A percentile compares a stretch with the other conserved stretches of the same genome.
Conservation (phyloP, 192 early-diverging fungal species). For the Coemansia sp. region DNA sequence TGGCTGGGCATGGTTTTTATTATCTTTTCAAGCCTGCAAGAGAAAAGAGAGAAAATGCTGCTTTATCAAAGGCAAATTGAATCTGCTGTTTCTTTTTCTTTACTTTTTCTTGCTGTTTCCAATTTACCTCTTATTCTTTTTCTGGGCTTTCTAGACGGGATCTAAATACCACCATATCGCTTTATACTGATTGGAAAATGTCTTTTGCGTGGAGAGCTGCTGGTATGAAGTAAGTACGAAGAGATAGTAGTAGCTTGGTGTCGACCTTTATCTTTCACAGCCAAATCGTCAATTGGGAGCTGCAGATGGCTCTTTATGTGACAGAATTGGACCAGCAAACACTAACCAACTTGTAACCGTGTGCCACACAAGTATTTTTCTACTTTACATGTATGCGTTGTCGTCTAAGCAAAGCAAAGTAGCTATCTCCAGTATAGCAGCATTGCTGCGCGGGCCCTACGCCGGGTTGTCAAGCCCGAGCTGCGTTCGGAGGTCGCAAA, state of each 20-base stretch:
- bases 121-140: neutral
- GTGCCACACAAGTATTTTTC: neutral
- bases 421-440: slow-evolving; percentile 57
- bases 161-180: neutral
- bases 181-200: slow-evolving; percentile 18
- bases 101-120: neutral
- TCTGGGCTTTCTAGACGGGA: neutral
- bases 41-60: neutral
- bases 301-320: neutral
- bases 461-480: slow-evolving; percentile 45
- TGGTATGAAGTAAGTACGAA: slow-evolving; percentile 46
- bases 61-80: neutral
- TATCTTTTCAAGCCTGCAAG: neutral
- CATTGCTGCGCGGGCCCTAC: slow-evolving; percentile 53
- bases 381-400: neutral
- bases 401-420: slow-evolving; percentile 3
- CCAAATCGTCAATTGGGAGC: neutral
- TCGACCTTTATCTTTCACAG: neutral
- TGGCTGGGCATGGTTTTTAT: no score
- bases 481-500: slow-evolving; percentile 50
- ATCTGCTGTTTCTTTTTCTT: neutral
- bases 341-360: neutral
- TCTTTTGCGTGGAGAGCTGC: slow-evolving; percentile 53
- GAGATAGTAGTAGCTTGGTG: neutral
- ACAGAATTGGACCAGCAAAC: no score